A percentile compares a stretch with the other conserved stretches of the same genome.
These are phyloP conservation scores for Colletotrichum shisoi DNA, from an alignment of 2,329 filamentous ascomycete species.

Conservation along the genomic window DNA sequence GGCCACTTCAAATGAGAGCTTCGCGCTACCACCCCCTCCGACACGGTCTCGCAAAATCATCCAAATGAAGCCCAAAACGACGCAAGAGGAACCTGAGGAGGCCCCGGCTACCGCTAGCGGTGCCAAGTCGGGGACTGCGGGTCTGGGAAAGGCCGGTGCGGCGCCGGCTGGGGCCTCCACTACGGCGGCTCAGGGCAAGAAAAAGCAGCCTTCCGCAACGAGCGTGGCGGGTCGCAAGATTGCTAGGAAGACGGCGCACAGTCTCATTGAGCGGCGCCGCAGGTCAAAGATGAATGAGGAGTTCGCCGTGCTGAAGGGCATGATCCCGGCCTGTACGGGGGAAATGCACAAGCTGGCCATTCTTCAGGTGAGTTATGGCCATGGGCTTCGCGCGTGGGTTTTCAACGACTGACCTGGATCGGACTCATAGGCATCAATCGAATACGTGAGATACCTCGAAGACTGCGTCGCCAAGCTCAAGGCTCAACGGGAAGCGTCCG, in stretches of 20 bases:
- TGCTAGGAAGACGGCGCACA: slow-evolving; percentile 94
- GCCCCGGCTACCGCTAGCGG: slow-evolving; percentile 37
- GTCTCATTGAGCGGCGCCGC: slow-evolving; percentile 86
- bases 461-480: slow-evolving; percentile 86
- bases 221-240: slow-evolving; percentile 93
- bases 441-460: slow-evolving; percentile 93
- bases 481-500: slow-evolving; percentile 55
- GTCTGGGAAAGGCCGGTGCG: slow-evolving; percentile 28
- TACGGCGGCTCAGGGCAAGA: slow-evolving; percentile 59
- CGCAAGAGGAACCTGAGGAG: slow-evolving; percentile 51
- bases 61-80: slow-evolving; percentile 81
- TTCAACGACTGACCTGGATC: slow-evolving; percentile 1
- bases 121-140: slow-evolving; percentile 26
- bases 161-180: slow-evolving; percentile 40
- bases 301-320: slow-evolving; percentile 88
- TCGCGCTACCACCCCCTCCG: slow-evolving; percentile 88
- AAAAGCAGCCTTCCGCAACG: slow-evolving; percentile 76
- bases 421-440: slow-evolving; percentile 79
- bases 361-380: slow-evolving; percentile 72
- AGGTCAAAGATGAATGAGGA: slow-evolving; percentile 99
- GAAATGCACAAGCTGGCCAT: slow-evolving; percentile 99
- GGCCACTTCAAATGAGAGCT: slow-evolving; percentile 65
- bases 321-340: slow-evolving; percentile 95
- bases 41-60: slow-evolving; percentile 95
- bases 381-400: neutral